These are phyloP conservation scores for Nakazawaea wyomingensis DNA, from an alignment of 805 yeast species.

Conservation along the genomic window DNA sequence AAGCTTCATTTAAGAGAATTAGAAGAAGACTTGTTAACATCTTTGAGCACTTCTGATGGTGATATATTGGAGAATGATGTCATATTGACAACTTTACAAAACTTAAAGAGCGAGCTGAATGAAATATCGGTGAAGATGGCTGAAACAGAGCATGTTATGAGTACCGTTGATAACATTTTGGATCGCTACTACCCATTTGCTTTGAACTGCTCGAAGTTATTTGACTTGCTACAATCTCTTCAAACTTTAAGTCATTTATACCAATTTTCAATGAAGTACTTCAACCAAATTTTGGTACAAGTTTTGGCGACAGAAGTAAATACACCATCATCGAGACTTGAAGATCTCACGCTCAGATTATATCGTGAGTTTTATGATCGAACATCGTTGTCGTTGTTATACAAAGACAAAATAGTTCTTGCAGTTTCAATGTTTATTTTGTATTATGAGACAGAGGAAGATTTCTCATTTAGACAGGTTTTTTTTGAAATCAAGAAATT, in stretches of 20 bases:
- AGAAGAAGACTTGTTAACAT: slow-evolving; percentile 53
- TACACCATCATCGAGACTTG: slow-evolving; percentile 19
- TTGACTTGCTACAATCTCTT: slow-evolving; percentile 38
- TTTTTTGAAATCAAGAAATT: slow-evolving; percentile 4
- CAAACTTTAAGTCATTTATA: slow-evolving; percentile 46
- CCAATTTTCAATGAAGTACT: slow-evolving; percentile 47
- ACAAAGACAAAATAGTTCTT: slow-evolving; percentile 39
- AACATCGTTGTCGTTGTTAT: slow-evolving; percentile 41
- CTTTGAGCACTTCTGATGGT: slow-evolving; percentile 53
- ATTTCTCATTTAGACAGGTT: slow-evolving; percentile 15
- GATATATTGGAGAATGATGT: slow-evolving; percentile 64
- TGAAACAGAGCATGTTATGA: slow-evolving; percentile 52
- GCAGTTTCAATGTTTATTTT: slow-evolving; percentile 32
- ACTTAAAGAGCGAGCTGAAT: slow-evolving; percentile 56
- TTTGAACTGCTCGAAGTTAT: slow-evolving; percentile 45
- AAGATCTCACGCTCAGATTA: slow-evolving; percentile 30
- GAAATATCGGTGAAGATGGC: slow-evolving; percentile 47
- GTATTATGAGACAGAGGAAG: slow-evolving; percentile 16
- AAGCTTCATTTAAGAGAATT: slow-evolving; percentile 45
- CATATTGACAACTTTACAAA: slow-evolving; percentile 55
- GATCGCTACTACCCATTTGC: slow-evolving; percentile 51
- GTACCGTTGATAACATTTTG: slow-evolving; percentile 44
- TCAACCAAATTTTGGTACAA: slow-evolving; percentile 29
- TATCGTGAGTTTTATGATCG: slow-evolving; percentile 42
- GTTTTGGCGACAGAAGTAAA: slow-evolving; percentile 22